Evolutionary conservation across 106 monocot genomes (phyloP), one percentile per base, ranked within the genome.

Genomic region (Iris macrosiphon): DNA sequence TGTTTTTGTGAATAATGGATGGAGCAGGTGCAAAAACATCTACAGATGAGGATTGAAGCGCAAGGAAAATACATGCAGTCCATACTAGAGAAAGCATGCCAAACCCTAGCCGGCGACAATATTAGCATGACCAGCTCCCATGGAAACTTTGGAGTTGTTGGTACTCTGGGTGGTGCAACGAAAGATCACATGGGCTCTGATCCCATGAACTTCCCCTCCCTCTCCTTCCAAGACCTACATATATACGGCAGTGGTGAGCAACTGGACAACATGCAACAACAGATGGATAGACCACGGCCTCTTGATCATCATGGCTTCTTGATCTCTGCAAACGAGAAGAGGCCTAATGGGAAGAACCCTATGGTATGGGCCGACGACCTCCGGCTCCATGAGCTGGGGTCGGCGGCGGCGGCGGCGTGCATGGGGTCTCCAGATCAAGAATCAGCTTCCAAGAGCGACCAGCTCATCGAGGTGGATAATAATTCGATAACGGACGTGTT

Each of bases 21-120:
- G n/a, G n/a, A n/a, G n/a, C n/a, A 89, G 89, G 89, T 89, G 57
- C 89, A 89, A 57, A 83, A 83, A 49, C 83, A 80, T 63, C 83
- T 89, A 17, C 89, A 89, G 38, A 79, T 89, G 76, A 66, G 79
- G 53, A 83, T 89, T 18, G 89, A 89, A 49, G 89, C 89, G 18
- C 89, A 89, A 66, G 83, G 89, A 22, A 89, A 83, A 44, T 89
- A 89, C 71, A 89, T 89, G 89, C 89, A 89, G 21, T 67, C 76
- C 7, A 89, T 89, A 18, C 45, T 89, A 38, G 89, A 83, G 76
- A 83, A 80, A 49, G 89, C 89, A 1, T 89, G 63, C 60, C 79
- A 88, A 46, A 70, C 78, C 8, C 72, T 88, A 0, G 54, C 75
- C 0, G 65, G 72, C 10, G 83, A 83, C 9, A 62, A 69, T 61